Conservation (phyloP, 2,329 filamentous ascomycete species). For the Fusarium hainanense region DNA sequence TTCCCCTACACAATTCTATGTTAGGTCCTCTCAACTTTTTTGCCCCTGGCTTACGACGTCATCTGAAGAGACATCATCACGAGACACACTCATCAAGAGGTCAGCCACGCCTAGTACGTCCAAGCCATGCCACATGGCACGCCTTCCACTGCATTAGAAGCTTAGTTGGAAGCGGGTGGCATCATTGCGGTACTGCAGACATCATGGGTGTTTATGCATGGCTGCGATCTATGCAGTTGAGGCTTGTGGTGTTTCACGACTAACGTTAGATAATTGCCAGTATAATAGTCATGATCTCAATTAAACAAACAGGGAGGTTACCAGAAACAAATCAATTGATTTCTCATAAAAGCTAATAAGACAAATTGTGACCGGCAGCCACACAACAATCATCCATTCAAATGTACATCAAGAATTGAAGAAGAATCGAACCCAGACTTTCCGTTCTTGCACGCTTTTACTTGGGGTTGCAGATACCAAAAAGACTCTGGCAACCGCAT, state of each 20-base stretch:
- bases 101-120: constrained; percentile 26
- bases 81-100: constrained; percentile 16
- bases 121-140: constrained; percentile 23
- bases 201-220: background rate
- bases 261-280: background rate
- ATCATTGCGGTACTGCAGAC: background rate
- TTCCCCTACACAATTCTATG: constrained; percentile 10
- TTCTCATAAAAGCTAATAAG: constrained; percentile 13
- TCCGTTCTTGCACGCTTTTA: background rate
- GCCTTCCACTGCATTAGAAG: background rate
- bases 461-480: constrained; percentile 49
- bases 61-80: constrained; percentile 28
- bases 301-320: background rate
- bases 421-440: constrained; percentile 15
- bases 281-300: background rate
- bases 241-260: background rate
- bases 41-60: constrained; percentile 30
- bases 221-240: background rate
- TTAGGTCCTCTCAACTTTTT: background rate
- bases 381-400: constrained; percentile 22
- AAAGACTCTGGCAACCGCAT: constrained; percentile 52
- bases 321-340: constrained; percentile 20
- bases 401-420: constrained; percentile 45
- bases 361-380: constrained; percentile 11
- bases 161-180: background rate